Percentiles rank a stretch among this genome's conserved stretches.
Evolutionary conservation across 140 eudicot genomes (phyloP).

Genomic region (Senecio squalidus): DNA sequence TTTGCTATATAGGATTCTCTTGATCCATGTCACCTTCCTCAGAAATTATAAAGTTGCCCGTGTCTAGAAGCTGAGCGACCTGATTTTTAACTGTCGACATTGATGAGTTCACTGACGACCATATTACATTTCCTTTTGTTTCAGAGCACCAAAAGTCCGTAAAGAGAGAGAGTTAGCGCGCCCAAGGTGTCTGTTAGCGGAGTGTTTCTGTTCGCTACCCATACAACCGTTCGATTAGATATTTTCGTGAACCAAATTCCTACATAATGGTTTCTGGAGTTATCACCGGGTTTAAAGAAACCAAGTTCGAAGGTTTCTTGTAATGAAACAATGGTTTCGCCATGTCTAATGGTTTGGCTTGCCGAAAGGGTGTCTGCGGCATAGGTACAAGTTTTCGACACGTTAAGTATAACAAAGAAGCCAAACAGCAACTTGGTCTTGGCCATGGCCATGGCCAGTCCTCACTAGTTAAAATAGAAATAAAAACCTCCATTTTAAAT

Average conservation of each 20-base stretch:
- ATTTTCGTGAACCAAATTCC: constrained; percentile 4
- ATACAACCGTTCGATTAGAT: neutral
- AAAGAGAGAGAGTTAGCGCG: neutral
- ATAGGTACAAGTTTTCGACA: no score
- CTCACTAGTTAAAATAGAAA: no score
- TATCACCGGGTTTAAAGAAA: neutral
- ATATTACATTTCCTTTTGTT: neutral
- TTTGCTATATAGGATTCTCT: constrained; percentile 15
- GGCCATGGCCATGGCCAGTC: no score
- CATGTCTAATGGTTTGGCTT: neutral
- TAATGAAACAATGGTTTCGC: neutral
- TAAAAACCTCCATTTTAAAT: no score
- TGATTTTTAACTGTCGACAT: neutral
- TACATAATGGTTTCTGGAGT: neutral
- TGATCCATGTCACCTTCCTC: neutral
- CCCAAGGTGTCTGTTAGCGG: neutral
- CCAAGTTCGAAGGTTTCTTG: constrained; percentile 12
- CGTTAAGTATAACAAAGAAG: no score
- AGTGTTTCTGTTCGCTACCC: neutral
- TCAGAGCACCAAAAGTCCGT: neutral
- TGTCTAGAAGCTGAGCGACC: constrained; percentile 6
- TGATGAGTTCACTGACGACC: no score
- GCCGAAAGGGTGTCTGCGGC: neutral
- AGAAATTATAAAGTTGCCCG: constrained; percentile 18
- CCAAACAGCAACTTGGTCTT: no score